These are phyloP conservation scores for Euphorbia celastroides DNA, from an alignment of 441 rosid genomes.

Conservation along the genomic window DNA sequence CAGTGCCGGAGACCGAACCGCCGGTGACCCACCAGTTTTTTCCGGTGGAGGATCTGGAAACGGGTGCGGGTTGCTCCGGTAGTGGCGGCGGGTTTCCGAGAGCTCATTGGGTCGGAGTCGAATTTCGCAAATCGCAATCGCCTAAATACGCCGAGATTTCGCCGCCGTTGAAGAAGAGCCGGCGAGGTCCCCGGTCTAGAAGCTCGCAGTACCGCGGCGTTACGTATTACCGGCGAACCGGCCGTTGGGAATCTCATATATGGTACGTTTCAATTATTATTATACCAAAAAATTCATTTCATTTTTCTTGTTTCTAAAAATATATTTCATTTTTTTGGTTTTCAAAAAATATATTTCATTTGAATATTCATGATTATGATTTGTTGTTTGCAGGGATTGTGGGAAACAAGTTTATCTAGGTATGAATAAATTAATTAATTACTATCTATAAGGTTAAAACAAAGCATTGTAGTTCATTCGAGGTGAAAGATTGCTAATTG, in stretches of 20 bases:
- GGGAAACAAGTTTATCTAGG: conserved; percentile 98
- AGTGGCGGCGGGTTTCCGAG: conserved; percentile 39
- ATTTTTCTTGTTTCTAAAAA: background rate
- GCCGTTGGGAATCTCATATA: conserved; percentile 98
- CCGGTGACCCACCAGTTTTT: conserved; percentile 67
- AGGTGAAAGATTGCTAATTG: too few species aligned
- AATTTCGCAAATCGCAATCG: conserved; percentile 75
- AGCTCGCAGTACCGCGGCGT: conserved; percentile 98
- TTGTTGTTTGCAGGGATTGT: conserved; percentile 74
- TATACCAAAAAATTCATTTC: background rate
- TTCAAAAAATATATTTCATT: background rate
- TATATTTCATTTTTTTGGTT: too few species aligned
- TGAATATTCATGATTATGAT: conserved; percentile 9
- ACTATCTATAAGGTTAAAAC: background rate
- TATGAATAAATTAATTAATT: conserved; percentile 20
- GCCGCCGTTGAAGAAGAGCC: conserved; percentile 79
- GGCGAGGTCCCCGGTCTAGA: conserved; percentile 93
- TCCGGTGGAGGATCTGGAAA: conserved; percentile 47
- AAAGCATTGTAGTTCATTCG: too few species aligned
- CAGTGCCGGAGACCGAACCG: conserved; percentile 33
- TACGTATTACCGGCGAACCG: conserved; percentile 93
- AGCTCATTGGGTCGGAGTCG: conserved; percentile 74
- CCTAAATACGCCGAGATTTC: conserved; percentile 41
- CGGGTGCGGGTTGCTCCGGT: conserved; percentile 18
- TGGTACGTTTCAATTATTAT: conserved; percentile 34